These are phyloP conservation scores for Linaria vulgaris DNA, from an alignment of 257 asterid genomes.

Conservation along the genomic window DNA sequence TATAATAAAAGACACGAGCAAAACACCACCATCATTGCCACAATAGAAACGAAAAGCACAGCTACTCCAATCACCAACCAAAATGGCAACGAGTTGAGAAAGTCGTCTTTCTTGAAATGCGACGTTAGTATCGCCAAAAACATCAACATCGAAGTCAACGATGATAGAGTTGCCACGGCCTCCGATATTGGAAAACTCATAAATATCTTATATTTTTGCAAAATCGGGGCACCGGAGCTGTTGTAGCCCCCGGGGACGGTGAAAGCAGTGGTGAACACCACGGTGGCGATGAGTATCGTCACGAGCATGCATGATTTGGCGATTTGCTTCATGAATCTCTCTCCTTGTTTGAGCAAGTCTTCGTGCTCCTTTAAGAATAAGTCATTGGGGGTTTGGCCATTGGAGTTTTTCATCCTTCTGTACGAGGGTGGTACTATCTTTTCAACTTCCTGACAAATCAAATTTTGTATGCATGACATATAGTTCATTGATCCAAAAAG, in stretches of 20 bases:
- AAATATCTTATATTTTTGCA: slow-evolving; percentile 16
- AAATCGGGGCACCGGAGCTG: slow-evolving; percentile 28
- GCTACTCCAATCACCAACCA: slow-evolving; percentile 33
- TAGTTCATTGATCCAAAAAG: no score
- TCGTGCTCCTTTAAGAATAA: slow-evolving; percentile 26
- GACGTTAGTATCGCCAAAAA: slow-evolving; percentile 40
- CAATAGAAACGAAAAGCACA: slow-evolving; percentile 35
- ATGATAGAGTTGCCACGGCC: slow-evolving; percentile 34
- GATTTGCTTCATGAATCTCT: slow-evolving; percentile 36
- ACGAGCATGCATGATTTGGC: slow-evolving; percentile 41
- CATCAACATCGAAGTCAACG: slow-evolving; percentile 35
- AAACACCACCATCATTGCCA: slow-evolving; percentile 36
- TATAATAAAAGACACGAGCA: slow-evolving; percentile 25
- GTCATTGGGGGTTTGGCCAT: slow-evolving; percentile 29
- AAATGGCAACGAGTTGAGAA: slow-evolving; percentile 33
- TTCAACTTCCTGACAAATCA: slow-evolving; percentile 34
- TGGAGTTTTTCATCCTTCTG: slow-evolving; percentile 9
- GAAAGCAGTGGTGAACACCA: slow-evolving; percentile 39
- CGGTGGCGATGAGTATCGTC: slow-evolving; percentile 35
- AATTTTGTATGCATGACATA: no score
- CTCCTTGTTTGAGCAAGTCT: slow-evolving; percentile 32
- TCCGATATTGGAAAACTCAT: slow-evolving; percentile 30
- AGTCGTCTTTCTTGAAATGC: slow-evolving; percentile 32
- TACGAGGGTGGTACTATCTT: slow-evolving; percentile 26
- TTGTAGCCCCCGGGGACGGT: slow-evolving; percentile 44